Conservation (phyloP, 257 asterid genomes). For the Jaltomata sinuosa region DNA sequence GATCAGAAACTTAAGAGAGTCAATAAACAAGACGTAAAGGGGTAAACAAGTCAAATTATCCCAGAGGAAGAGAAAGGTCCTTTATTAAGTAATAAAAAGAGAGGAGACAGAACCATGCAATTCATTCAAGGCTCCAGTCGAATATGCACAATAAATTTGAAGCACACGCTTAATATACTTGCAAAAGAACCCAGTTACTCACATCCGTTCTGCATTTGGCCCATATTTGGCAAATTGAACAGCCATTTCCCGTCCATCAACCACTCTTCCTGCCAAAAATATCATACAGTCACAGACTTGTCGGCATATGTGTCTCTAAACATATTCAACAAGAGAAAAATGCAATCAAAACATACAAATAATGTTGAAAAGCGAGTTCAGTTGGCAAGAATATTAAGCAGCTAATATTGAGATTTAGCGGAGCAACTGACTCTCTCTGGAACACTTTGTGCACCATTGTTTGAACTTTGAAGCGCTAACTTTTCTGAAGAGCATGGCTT, state of each 20-base stretch:
- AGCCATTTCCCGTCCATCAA: slow-evolving; percentile 96
- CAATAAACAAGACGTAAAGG: not conserved
- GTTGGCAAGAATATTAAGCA: not conserved
- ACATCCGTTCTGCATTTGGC: slow-evolving; percentile 95
- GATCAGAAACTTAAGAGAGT: not conserved
- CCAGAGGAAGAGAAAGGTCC: not conserved
- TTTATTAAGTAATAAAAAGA: not conserved
- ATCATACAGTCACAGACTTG: not conserved
- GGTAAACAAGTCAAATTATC: not conserved
- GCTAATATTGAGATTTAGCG: not conserved
- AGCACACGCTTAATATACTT: not conserved
- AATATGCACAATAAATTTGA: not conserved
- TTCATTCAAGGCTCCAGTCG: not conserved
- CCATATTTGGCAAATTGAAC: slow-evolving; percentile 98
- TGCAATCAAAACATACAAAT: not conserved
- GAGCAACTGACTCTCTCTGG: not conserved
- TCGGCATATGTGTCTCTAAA: not conserved
- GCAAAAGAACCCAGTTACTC: slow-evolving; percentile 12
- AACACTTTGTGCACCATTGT: not conserved
- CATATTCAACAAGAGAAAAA: not conserved
- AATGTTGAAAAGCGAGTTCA: not conserved
- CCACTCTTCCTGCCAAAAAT: slow-evolving; percentile 49
- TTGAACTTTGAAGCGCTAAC: not conserved
- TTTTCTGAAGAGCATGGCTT: not conserved
- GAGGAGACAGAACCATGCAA: not conserved